A percentile compares a stretch with the other conserved stretches of the same genome.
Conservation (phyloP, 495 filamentous ascomycete genomes). For the Hypomontagnella monticulosa region DNA sequence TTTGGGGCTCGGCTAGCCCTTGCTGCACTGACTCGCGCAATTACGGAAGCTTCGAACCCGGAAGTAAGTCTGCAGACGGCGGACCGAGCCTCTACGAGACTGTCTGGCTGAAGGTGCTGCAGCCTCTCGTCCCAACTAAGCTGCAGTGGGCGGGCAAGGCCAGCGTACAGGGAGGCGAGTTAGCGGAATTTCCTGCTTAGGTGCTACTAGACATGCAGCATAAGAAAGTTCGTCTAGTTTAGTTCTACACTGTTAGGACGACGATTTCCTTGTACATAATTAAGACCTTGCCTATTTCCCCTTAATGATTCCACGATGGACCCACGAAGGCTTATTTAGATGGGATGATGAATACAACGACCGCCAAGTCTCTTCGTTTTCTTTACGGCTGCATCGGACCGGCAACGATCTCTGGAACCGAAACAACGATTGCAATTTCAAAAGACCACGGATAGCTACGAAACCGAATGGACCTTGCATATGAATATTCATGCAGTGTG, state of each 20-base stretch:
- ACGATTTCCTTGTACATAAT: too few species aligned
- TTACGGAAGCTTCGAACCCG: slow-evolving; percentile 58
- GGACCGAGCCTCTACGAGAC: slow-evolving; percentile 56
- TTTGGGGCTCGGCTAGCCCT: slow-evolving; percentile 58
- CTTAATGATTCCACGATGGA: too few species aligned
- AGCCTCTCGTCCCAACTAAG: slow-evolving; percentile 54
- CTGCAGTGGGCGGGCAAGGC: slow-evolving; percentile 54
- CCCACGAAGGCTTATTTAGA: too few species aligned
- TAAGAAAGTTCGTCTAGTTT: too few species aligned
- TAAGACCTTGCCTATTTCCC: too few species aligned
- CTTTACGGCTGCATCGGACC: too few species aligned
- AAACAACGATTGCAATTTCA: neutral
- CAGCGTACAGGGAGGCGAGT: slow-evolving; percentile 47
- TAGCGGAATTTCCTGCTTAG: slow-evolving; percentile 32
- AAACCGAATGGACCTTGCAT: slow-evolving; percentile 27
- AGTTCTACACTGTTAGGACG: too few species aligned
- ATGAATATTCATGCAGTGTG: neutral
- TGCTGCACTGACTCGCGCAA: slow-evolving; percentile 58
- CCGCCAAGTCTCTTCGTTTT: too few species aligned
- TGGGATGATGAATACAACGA: too few species aligned
- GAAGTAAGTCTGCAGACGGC: slow-evolving; percentile 56
- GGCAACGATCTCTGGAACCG: neutral
- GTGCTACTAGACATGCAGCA: neutral
- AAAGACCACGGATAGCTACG: slow-evolving; percentile 14
- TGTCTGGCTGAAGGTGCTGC: slow-evolving; percentile 55